Evolutionary conservation across 768 basidiomycete species (phyloP).

Genomic region (Amanita muscaria): DNA sequence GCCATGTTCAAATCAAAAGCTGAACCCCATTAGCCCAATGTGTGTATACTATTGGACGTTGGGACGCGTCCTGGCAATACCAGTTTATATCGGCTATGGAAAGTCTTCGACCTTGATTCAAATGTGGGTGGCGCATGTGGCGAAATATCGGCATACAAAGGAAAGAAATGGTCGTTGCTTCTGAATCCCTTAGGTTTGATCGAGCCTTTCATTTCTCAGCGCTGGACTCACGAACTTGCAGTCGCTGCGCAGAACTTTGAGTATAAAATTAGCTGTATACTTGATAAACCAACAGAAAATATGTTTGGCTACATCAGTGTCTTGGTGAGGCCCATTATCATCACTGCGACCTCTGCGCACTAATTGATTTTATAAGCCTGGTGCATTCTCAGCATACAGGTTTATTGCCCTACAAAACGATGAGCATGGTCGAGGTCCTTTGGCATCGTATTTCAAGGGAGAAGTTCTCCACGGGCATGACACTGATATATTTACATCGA

Average conservation of each 20-base stretch:
- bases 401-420: constrained; percentile 88
- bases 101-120: constrained; percentile 85
- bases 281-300: constrained; percentile 84
- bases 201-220: not conserved
- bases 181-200: constrained; percentile 74
- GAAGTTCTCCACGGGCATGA: constrained; percentile 78
- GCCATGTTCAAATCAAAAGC: constrained; percentile 2
- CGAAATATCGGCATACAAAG: constrained; percentile 92
- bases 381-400: constrained; percentile 89
- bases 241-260: constrained; percentile 96
- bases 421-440: constrained; percentile 69
- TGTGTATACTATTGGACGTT: constrained; percentile 89
- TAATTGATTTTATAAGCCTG: constrained; percentile 41
- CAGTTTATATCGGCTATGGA: constrained; percentile 93
- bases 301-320: constrained; percentile 97
- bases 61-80: constrained; percentile 86
- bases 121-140: constrained; percentile 95
- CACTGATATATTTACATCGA: constrained; percentile 90
- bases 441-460: constrained; percentile 96
- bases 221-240: constrained; percentile 16
- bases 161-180: constrained; percentile 73
- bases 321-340: constrained; percentile 39
- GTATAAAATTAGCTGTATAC: constrained; percentile 86
- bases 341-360: not conserved
- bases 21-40: constrained; percentile 54